phyloP scores from a whole-genome alignment of 345 rosid genomes.

The Eutrema yunnanense region DNA sequence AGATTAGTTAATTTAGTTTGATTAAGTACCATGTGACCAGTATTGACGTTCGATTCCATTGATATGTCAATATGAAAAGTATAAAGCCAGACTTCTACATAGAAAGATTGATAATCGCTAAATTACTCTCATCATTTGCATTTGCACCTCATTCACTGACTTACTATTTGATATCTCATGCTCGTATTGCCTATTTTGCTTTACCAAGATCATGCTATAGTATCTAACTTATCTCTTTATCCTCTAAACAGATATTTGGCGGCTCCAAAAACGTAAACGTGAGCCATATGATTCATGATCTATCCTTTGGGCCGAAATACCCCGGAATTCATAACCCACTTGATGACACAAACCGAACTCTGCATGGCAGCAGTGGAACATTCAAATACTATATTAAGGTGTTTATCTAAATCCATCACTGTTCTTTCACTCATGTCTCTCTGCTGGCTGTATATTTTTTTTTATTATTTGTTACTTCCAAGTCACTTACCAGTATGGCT shows the following conservation, averaged over 20 bases:
- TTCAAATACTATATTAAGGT: slow-evolving; percentile 97
- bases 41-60: background rate
- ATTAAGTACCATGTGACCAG: background rate
- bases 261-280: slow-evolving; percentile 81
- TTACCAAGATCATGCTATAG: background rate
- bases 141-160: background rate
- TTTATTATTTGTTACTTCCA: background rate
- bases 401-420: slow-evolving; percentile 16
- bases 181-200: background rate
- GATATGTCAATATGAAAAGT: background rate
- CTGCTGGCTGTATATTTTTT: background rate
- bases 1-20: background rate
- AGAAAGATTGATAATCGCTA: background rate
- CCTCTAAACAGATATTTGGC: slow-evolving; percentile 70
- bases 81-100: background rate
- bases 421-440: background rate
- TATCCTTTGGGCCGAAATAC: slow-evolving; percentile 93
- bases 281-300: slow-evolving; percentile 80
- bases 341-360: slow-evolving; percentile 65
- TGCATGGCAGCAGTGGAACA: slow-evolving; percentile 76
- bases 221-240: background rate
- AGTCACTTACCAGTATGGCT: background rate
- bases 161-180: background rate
- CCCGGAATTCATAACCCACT: slow-evolving; percentile 97
- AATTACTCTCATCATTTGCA: background rate